Evolutionary conservation across 306 rosid species (phyloP), one percentile per base, ranked within the genome.

Genomic region (Castanea sativa): DNA sequence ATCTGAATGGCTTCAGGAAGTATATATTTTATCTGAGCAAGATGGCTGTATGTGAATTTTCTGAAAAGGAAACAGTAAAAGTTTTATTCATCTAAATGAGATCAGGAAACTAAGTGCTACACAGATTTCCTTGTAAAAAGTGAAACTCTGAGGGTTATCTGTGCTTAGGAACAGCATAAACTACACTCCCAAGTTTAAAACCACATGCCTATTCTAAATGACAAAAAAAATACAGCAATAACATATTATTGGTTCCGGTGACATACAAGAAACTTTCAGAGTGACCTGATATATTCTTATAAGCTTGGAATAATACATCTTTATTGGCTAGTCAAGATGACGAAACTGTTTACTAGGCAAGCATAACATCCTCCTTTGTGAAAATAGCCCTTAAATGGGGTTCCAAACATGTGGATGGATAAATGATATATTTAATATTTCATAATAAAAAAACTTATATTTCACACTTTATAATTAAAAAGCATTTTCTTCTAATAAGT

Each of bases 1-100:
- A 90, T 74, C 19, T 68, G 74, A 64, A 89, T 30, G 51, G 88
- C 87, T 81, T 93, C 91, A 30, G 91, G 88, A 71, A 93, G 81
- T 79, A 92, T 67, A 83, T 85, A 86, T 71, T 86, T 87, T n/a
- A 90, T 89, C 83, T 86, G 92, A 0, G 92, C 92, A 78, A 89
- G 93, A 83, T 90, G 88, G 68, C 14, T 15, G 85, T 73, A 68
- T 35, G 71, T 86, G 63, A 92, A 90, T 41, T 89, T 43, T 81
- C 95, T 90, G 90, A 15, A 83, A 85, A 73, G 57, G 77, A 76
- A 74, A 76, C 58, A 68, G 63, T n/a, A 80, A 58, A 51, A 55
- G 23, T 60, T 73, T 19, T 18, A 73, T 53, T 30, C 12, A 58
- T 23, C 65, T 51, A 70, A 76, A 38, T 16, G 35, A 25, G 49